A percentile compares a stretch with the other conserved stretches of the same genome.
Conservation (phyloP, 257 asterid species). For the Ilex aquifolium region DNA sequence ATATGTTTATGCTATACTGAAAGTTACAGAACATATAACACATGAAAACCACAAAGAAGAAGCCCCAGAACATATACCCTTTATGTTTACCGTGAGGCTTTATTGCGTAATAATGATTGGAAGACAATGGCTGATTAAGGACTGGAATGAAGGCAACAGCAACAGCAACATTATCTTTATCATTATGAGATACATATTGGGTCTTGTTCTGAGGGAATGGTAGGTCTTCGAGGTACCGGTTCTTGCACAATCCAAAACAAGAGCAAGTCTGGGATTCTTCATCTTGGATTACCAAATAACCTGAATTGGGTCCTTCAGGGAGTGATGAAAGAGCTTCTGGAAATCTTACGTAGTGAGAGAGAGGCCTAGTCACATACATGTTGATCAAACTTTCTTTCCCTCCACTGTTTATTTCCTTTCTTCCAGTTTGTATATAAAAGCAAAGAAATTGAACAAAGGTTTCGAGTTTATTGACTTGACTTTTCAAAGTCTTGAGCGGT, state of each 20-base stretch:
- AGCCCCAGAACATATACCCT: background rate
- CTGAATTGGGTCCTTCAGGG: slow-evolving; percentile 61
- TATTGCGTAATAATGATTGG: slow-evolving; percentile 53
- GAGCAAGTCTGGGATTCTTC: slow-evolving; percentile 44
- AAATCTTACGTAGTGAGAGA: slow-evolving; percentile 33
- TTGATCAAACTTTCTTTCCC: no score
- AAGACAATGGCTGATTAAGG: slow-evolving; percentile 41
- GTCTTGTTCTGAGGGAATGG: slow-evolving; percentile 63
- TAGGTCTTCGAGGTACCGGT: slow-evolving; percentile 19
- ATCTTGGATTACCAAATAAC: slow-evolving; percentile 59
- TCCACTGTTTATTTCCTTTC: no score
- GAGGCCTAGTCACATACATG: slow-evolving; percentile 32
- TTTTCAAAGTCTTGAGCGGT: no score
- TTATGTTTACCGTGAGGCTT: slow-evolving; percentile 36
- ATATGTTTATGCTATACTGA: no score
- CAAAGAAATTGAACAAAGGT: no score
- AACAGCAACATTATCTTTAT: no score
- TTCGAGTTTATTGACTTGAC: no score
- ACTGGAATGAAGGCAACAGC: slow-evolving; percentile 39
- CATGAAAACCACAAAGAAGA: no score
- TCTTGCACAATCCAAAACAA: slow-evolving; percentile 52
- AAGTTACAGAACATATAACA: no score
- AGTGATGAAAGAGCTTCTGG: slow-evolving; percentile 22
- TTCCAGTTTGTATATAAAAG: no score
- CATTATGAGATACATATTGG: background rate